phyloP scores from a whole-genome alignment of 495 filamentous ascomycete genomes.

The Penicillium cinerascens region DNA sequence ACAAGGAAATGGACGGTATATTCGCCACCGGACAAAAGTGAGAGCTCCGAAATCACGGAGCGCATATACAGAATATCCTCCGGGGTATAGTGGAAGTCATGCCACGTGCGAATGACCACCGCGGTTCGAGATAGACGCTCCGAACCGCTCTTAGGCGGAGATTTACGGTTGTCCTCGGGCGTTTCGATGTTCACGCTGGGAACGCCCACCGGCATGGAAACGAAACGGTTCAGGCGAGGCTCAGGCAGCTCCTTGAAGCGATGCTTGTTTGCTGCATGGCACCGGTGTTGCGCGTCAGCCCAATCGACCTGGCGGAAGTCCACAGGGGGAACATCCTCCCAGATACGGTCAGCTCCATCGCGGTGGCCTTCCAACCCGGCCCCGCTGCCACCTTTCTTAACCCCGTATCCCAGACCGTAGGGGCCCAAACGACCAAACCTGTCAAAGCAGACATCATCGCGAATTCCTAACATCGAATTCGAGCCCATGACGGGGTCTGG shows the following conservation, averaged over 20 bases:
- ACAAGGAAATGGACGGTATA: constrained; percentile 62
- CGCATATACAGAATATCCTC: constrained; percentile 55
- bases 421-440: constrained; percentile 83
- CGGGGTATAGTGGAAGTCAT: constrained; percentile 51
- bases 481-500: constrained; percentile 80
- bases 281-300: constrained; percentile 69
- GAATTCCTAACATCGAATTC: constrained; percentile 72
- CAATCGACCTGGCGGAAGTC: constrained; percentile 73
- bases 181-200: constrained; percentile 15
- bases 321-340: constrained; percentile 63
- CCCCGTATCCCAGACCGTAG: constrained; percentile 84
- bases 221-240: constrained; percentile 41
- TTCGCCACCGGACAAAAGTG: constrained; percentile 59
- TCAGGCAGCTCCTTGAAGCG: constrained; percentile 58
- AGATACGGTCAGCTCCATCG: constrained; percentile 69
- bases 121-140: constrained; percentile 53
- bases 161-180: constrained; percentile 7
- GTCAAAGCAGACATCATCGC: constrained; percentile 91
- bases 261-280: constrained; percentile 62
- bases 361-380: constrained; percentile 75
- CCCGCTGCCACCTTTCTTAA: constrained; percentile 72
- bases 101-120: constrained; percentile 62
- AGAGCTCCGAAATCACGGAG: constrained; percentile 59
- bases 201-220: constrained; percentile 42
- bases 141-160: constrained; percentile 17